Percentiles rank a stretch among this genome's conserved stretches.
Evolutionary conservation across 257 asterid genomes (phyloP).

Genomic region (Capsicum pubescens): DNA sequence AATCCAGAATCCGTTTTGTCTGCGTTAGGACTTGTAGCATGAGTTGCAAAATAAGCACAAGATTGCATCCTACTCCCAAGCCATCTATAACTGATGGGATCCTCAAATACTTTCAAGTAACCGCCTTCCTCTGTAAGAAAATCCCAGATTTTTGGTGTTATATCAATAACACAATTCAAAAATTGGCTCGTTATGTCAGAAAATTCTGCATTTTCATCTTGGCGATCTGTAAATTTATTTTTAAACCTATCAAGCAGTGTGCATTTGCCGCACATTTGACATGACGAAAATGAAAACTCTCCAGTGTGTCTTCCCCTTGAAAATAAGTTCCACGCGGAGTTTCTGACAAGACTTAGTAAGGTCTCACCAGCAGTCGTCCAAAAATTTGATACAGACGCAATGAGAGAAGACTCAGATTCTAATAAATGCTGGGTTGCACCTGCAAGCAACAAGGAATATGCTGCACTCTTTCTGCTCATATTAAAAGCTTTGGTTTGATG

Average conservation of each 20-base stretch:
- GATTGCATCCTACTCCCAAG: slow-evolving; percentile 33
- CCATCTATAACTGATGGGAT: slow-evolving; percentile 55
- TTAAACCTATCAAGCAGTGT: neutral
- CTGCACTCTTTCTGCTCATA: slow-evolving; percentile 55
- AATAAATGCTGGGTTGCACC: slow-evolving; percentile 59
- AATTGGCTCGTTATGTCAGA: slow-evolving; percentile 43
- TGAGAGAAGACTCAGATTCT: slow-evolving; percentile 54
- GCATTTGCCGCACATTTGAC: slow-evolving; percentile 40
- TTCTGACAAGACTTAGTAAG: slow-evolving; percentile 46
- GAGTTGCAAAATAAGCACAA: slow-evolving; percentile 6
- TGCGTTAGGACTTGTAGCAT: neutral
- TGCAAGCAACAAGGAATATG: slow-evolving; percentile 72
- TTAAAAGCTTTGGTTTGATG: slow-evolving; percentile 45
- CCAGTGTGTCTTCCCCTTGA: neutral
- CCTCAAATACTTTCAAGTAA: slow-evolving; percentile 47
- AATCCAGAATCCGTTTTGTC: slow-evolving; percentile 12
- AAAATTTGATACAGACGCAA: slow-evolving; percentile 49
- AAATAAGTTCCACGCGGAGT: slow-evolving; percentile 37
- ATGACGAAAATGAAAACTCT: slow-evolving; percentile 26
- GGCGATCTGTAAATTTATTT: neutral
- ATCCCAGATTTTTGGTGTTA: slow-evolving; percentile 53
- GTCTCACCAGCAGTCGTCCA: slow-evolving; percentile 72
- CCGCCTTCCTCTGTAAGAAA: slow-evolving; percentile 44
- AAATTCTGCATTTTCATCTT: slow-evolving; percentile 30
- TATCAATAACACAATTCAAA: slow-evolving; percentile 42